phyloP scores from a whole-genome alignment of 225 moss, liverwort and hornwort species.

The Rhytidiadelphus loreus region DNA sequence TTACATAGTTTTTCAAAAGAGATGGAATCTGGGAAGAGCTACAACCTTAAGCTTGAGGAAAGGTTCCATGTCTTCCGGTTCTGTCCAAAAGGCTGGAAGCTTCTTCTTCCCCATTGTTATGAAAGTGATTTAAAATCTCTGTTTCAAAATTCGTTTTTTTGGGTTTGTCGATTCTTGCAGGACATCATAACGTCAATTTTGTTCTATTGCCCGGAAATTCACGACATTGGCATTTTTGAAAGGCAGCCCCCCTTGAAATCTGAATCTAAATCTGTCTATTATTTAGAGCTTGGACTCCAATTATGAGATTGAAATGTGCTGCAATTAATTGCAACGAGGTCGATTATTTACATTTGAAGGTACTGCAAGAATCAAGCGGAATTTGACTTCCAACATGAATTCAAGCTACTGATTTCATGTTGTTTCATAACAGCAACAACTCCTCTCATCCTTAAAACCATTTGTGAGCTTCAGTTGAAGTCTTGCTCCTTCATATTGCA shows the following conservation, averaged over 20 bases:
- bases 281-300: too few relatives aligned
- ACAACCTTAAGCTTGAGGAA: slow-evolving; percentile 35
- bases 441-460: neutral
- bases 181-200: neutral
- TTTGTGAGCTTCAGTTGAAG: neutral
- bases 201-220: neutral
- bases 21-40: neutral
- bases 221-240: neutral
- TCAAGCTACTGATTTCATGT: neutral
- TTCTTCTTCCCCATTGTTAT: slow-evolving; percentile 1
- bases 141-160: neutral
- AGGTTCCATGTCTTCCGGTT: slow-evolving; percentile 14
- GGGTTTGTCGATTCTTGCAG: neutral
- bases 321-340: neutral
- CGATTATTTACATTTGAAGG: too few relatives aligned
- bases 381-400: neutral
- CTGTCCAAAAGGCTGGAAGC: slow-evolving; percentile 7
- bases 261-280: neutral
- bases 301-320: neutral
- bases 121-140: neutral
- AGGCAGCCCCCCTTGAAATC: neutral
- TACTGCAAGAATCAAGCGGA: neutral
- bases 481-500: neutral
- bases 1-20: neutral
- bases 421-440: neutral